Evolutionary conservation across 306 rosid genomes (phyloP).

Genomic region (Glycine latifolia): DNA sequence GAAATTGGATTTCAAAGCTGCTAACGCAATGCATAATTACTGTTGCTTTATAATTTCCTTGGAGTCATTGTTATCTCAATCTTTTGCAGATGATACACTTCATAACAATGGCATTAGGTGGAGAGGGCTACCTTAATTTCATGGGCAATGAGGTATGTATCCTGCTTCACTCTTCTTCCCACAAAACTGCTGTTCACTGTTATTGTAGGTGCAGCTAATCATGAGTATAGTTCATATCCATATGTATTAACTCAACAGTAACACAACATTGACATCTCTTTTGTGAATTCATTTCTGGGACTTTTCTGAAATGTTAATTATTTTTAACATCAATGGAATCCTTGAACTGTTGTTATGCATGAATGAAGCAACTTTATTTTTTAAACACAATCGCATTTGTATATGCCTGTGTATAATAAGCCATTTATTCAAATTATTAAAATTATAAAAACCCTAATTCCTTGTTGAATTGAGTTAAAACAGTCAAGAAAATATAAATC

Average conservation of each 20-base stretch:
- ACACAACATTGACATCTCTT: conserved; percentile 37
- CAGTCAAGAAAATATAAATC: neutral
- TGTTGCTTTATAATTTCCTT: conserved; percentile 18
- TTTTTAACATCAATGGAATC: neutral
- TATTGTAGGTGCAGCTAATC: conserved; percentile 11
- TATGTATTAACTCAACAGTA: neutral
- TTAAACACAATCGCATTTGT: neutral
- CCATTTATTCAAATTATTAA: neutral
- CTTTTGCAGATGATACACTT: conserved; percentile 90
- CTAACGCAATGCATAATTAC: neutral
- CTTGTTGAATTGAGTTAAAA: conserved; percentile 19
- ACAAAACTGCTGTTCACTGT: conserved; percentile 36
- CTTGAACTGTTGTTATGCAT: neutral
- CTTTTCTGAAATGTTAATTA: conserved; percentile 2
- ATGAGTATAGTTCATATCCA: conserved; percentile 13
- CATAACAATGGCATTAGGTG: conserved; percentile 94
- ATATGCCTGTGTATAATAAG: neutral
- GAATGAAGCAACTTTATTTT: conserved; percentile 8
- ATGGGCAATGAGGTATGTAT: conserved; percentile 96
- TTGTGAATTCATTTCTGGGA: conserved; percentile 34
- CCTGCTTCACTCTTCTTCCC: conserved; percentile 39
- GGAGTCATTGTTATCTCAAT: conserved; percentile 43
- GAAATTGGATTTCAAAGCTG: conserved; percentile 36
- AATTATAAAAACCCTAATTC: neutral
- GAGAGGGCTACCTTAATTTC: conserved; percentile 97